These are phyloP conservation scores for Nitzschia palea DNA, from an alignment of 108 stramenopile genomes.

Conservation along the genomic window DNA sequence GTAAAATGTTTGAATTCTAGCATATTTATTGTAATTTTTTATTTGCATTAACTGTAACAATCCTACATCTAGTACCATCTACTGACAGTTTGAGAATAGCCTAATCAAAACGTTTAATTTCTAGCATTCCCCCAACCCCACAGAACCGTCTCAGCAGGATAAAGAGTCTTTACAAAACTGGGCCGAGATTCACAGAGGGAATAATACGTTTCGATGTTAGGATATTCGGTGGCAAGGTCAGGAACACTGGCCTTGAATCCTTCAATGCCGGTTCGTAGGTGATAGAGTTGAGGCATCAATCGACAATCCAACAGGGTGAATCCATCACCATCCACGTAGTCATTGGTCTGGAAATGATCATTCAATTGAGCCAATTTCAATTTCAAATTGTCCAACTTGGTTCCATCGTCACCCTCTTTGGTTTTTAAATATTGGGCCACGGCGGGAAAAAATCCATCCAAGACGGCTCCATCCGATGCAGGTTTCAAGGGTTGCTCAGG, in stretches of 20 bases:
- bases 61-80: too few relatives aligned
- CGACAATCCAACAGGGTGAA: constrained; percentile 73
- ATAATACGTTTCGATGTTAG: constrained; percentile 57
- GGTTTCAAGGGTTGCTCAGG: constrained; percentile 45
- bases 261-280: constrained; percentile 57
- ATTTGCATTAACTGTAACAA: too few relatives aligned
- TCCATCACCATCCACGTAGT: constrained; percentile 50
- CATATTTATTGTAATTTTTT: too few relatives aligned
- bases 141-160: constrained; percentile 67
- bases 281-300: constrained; percentile 79
- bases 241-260: constrained; percentile 58
- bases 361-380: constrained; percentile 46
- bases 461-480: constrained; percentile 35
- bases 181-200: constrained; percentile 52
- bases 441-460: constrained; percentile 80
- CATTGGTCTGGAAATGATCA: constrained; percentile 35
- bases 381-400: constrained; percentile 39
- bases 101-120: constrained; percentile 10
- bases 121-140: constrained; percentile 81
- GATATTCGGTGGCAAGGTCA: constrained; percentile 50
- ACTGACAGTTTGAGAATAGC: too few relatives aligned
- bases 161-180: constrained; percentile 62
- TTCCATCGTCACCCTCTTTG: constrained; percentile 58
- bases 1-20: too few relatives aligned
- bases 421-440: constrained; percentile 78